Percentiles rank a stretch among this genome's conserved stretches.
phyloP scores from a whole-genome alignment of 2,329 filamentous ascomycete species.

The Mycosphaerelloides madeirae region DNA sequence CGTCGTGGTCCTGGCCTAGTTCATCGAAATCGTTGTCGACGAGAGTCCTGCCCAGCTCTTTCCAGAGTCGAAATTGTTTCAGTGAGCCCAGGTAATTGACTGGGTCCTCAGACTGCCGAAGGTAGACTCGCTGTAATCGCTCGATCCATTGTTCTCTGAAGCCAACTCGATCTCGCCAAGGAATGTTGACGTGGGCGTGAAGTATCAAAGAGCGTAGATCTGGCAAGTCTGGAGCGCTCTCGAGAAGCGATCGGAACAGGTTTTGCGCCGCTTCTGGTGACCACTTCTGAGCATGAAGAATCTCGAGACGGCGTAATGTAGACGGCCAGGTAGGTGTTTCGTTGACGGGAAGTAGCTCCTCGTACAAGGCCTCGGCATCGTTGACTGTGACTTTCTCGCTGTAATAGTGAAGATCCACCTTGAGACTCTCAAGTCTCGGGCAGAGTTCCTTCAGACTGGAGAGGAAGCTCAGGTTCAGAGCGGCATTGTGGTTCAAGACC shows the following conservation, averaged over 20 bases:
- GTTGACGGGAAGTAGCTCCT: constrained; percentile 55
- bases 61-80: constrained; percentile 40
- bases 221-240: constrained; percentile 62
- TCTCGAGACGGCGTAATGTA: constrained; percentile 64
- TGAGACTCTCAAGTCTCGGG: constrained; percentile 64
- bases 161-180: constrained; percentile 75
- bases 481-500: constrained; percentile 71
- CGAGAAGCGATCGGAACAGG: constrained; percentile 73
- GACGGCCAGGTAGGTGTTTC: constrained; percentile 75
- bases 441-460: constrained; percentile 62
- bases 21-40: constrained; percentile 7
- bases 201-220: constrained; percentile 66
- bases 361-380: constrained; percentile 71
- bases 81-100: constrained; percentile 39
- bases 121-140: constrained; percentile 64
- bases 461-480: constrained; percentile 71
- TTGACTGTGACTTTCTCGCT: constrained; percentile 62
- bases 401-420: constrained; percentile 75
- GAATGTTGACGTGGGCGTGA: constrained; percentile 71
- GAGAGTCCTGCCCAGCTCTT: constrained; percentile 17
- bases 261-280: constrained; percentile 62
- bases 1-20: constrained; percentile 1
- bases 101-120: constrained; percentile 47
- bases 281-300: constrained; percentile 75
- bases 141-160: constrained; percentile 73